Conservation (phyloP, 2,329 filamentous ascomycete genomes). For the Talaromyces sp. region DNA sequence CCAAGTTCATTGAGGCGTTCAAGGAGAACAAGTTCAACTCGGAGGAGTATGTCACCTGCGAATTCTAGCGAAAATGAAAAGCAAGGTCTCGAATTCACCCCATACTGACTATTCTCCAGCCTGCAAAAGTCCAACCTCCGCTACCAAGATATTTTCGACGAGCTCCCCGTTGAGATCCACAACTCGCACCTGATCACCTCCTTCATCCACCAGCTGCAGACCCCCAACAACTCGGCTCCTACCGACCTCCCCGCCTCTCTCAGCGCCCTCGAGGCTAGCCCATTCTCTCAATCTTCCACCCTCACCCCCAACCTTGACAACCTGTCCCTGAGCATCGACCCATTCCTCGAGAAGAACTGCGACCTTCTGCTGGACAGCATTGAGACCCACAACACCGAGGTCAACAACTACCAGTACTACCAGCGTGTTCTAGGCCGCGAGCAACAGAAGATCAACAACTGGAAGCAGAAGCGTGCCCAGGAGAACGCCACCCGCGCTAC, state of each 20-base stretch:
- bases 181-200: constrained; percentile 97
- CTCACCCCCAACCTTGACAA: constrained; percentile 87
- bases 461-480: constrained; percentile 94
- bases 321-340: constrained; percentile 91
- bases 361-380: constrained; percentile 95
- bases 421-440: constrained; percentile 90
- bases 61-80: neutral
- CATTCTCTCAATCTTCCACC: constrained; percentile 60
- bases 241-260: constrained; percentile 78
- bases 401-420: constrained; percentile 99
- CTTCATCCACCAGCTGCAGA: constrained; percentile 89
- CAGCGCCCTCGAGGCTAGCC: constrained; percentile 71
- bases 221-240: constrained; percentile 65
- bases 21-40: constrained; percentile 98
- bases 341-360: constrained; percentile 97
- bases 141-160: constrained; percentile 90
- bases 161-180: constrained; percentile 86
- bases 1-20: constrained; percentile 83
- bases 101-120: constrained; percentile 52
- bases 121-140: constrained; percentile 92
- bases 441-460: constrained; percentile 93
- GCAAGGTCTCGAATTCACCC: neutral
- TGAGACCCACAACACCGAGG: constrained; percentile 95
- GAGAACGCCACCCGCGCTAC: constrained; percentile 85
- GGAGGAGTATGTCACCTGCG: constrained; percentile 70